Evolutionary conservation across 2,329 filamentous ascomycete species (phyloP), one percentile per base, ranked within the genome.

Genomic region (Beauveria sp.): DNA sequence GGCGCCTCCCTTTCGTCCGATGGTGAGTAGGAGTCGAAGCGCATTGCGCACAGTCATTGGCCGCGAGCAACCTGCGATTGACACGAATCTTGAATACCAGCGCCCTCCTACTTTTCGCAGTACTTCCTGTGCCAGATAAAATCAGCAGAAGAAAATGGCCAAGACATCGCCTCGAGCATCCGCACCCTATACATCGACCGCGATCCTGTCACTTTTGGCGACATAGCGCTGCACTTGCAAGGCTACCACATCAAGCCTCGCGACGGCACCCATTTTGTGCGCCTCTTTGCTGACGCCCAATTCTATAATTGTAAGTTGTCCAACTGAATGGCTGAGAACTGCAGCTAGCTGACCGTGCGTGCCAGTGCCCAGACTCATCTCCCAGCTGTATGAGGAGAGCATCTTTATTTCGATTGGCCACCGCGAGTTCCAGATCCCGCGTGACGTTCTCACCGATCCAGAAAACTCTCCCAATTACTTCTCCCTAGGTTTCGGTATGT

Each of bases 391-490:
- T 73, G 90, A 93, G 67, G 91, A 91, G 64, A 90, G 90, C 68
- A 96, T 97, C 70, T 96, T 92, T 78, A 92, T 96, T 68, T 88
- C 90, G 63, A 93, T 97, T 68, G 93, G 93, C 63, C 85, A 90
- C 66, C 85, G 84, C 62, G 86, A 94, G 68, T 97, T 97, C 74
- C 89, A 92, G 71, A 92, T 97, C 65, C 90, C 92, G 2, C 89
- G 92, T 64, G 90, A 96, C 67, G 80, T 96, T 63, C 96, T 97
- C 73, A 88, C 84, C 34, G 83, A 84, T 41, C 91, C 92, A 1
- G 93, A 92, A 28, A 92, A 97, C 75, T 87, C 86, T n/a, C 92
- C 92, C 14, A 97, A 97, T 73, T 97, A 92, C 80, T 97, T 97
- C 79, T 89, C 91, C 0, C 83, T 97, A 3, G 92, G 92, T 62